Conservation (phyloP, 495 filamentous ascomycete genomes). For the Neurospora sp. region DNA sequence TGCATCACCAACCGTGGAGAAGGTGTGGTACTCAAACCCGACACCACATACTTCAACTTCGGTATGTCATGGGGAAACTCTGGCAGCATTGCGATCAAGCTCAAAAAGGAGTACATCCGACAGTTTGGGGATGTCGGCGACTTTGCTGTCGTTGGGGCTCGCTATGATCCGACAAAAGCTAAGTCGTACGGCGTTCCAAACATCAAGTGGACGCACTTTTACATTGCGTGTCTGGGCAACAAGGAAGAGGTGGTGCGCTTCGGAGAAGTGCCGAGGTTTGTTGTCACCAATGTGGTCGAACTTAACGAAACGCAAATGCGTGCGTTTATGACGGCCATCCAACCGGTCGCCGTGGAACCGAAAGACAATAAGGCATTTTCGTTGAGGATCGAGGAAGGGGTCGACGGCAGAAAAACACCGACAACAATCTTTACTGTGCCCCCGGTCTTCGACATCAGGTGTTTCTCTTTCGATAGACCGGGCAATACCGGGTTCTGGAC, state of each 20-base stretch:
- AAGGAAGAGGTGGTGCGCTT: constrained; percentile 48
- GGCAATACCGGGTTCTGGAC: constrained; percentile 37
- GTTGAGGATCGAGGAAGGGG: constrained; percentile 21
- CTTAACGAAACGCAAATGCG: constrained; percentile 28
- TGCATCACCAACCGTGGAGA: constrained; percentile 59
- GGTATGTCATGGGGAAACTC: constrained; percentile 21
- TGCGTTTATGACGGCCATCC: constrained; percentile 23
- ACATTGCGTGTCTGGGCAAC: constrained; percentile 68
- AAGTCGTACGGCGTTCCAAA: constrained; percentile 35
- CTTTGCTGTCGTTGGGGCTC: constrained; percentile 65
- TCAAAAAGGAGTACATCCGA: constrained; percentile 86
- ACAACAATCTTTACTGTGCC: constrained; percentile 29
- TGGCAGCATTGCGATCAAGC: constrained; percentile 58
- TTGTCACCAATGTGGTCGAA: constrained; percentile 47
- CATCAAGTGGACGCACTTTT: constrained; percentile 66
- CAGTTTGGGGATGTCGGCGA: constrained; percentile 74
- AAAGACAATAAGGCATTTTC: constrained; percentile 21
- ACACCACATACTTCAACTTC: constrained; percentile 66
- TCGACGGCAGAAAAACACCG: constrained; percentile 26
- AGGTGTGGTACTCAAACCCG: constrained; percentile 73
- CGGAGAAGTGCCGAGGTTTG: constrained; percentile 47
- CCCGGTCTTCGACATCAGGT: constrained; percentile 37
- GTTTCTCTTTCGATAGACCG: constrained; percentile 36
- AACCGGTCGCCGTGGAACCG: constrained; percentile 21
- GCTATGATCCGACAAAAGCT: constrained; percentile 51